Base-by-base conservation (phyloP, 1,139 yeast species). In the Yamadazyma aaseri region DNA sequence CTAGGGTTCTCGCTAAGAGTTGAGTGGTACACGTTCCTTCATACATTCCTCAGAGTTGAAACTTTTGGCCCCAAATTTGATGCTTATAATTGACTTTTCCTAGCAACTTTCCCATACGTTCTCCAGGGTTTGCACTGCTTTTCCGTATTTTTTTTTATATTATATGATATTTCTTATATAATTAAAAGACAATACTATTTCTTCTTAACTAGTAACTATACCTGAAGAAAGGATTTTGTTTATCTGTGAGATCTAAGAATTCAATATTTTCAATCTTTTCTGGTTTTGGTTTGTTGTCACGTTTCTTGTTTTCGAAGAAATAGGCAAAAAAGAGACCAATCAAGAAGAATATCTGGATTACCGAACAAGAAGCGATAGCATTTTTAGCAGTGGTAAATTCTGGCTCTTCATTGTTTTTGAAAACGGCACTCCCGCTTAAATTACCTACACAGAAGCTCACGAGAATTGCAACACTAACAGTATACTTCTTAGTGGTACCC, bases 351-450 rank as follows among this genome's bases (percentile, higher is more conserved):
- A 61, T 39, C 4, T 59, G 40, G 16, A 58, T 47, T 24, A 56
- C 45, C 29, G 56, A 51, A 42, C 63, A 59, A 4, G 57, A 59
- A 20, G 63, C 65, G 34, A 68, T 58, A 13, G 63, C 50, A 9
- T 59, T 53, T 39, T 67, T 64, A 3, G 79, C 83, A 3, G 73
- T 65, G 2, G 51, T 46, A 46, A 77, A 79, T 9, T 44, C 49
- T n/a, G 87, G 87, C 1, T 77, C 76, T 46, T 79, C 76, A 5
- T 45, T 44, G 0, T 61, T 60, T 42, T 73, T 62, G 51, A 81
- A 82, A 29, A 82, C 70, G 52, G 81, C 87, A 3, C 90, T 89
- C 4, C 90, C 90, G 31, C 79, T 65, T 31, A 83, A 62, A 44
- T 83, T 83, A 17, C 92, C 87, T 17, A 74, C 72, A 46, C 85